Evolutionary conservation across 768 basidiomycete species (phyloP), one percentile per base, ranked within the genome.

Genomic region (Boletales sp.): DNA sequence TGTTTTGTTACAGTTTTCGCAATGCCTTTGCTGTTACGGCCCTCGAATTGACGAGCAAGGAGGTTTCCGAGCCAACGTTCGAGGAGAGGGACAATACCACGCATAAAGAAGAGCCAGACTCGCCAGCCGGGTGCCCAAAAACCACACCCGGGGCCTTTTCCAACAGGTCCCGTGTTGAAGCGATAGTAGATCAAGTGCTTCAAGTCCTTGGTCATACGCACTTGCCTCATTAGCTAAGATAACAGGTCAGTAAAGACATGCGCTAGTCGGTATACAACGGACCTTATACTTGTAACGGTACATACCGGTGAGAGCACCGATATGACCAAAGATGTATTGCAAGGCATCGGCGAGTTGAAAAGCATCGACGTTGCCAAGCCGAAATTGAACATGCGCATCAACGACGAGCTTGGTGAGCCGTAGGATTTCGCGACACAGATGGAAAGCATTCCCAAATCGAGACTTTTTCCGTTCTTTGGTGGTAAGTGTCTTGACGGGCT

Each of bases 121-220:
- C 97, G 81, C 97, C 97, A 99, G 34, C 97, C 97, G 31, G 97
- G 97, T 43, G 94, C 94, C 97, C 97, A 99, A 79, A 99, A 98
- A 50, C 97, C 97, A 63, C 90, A 92, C 58, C 97, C 97, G 43
- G 97, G 97, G 58, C 97, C 97, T 69, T 99, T 99, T 19, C 97
- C 97, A 43, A 99, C 97, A 53, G 97, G 97, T 54, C 97, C 97
- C 37, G 97, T 98, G 75, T 99, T 99, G 82, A 99, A 99, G 52
- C 94, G 90, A 64, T 95, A 95, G 75, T 95, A 95, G 71, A 97
- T 94, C 60, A 97, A 74, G 66, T 97, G 94, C 78, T 99, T 99
- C 68, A 98, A 69, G 68, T 98, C 97, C 80, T 98, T 99, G 60
- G 93, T 97, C 94, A 95, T 95, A 55, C 97, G 87, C 35, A 99